These are phyloP conservation scores for Sordaria brevicollis DNA, from an alignment of 495 filamentous ascomycete species.

Conservation along the genomic window DNA sequence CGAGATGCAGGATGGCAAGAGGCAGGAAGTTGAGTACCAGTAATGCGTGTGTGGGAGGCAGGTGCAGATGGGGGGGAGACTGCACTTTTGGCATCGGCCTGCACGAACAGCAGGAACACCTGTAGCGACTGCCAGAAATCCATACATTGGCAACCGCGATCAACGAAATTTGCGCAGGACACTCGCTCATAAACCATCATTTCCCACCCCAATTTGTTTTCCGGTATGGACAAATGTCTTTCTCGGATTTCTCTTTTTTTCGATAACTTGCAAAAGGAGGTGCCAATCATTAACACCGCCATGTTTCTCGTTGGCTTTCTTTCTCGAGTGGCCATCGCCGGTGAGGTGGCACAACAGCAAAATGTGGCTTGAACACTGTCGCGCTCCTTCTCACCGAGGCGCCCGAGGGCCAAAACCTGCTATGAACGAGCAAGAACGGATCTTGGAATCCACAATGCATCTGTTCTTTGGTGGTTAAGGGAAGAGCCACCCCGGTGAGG, in stretches of 20 bases:
- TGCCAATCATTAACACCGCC: background rate
- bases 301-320: background rate
- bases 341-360: constrained; percentile 9
- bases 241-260: background rate
- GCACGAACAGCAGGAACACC: background rate
- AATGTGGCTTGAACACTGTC: constrained; percentile 5
- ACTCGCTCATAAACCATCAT: background rate
- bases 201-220: background rate
- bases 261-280: background rate
- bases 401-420: background rate
- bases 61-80: background rate
- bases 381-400: background rate
- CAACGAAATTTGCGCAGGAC: background rate
- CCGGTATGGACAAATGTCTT: background rate
- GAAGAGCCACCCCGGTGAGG: background rate
- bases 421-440: background rate
- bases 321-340: background rate
- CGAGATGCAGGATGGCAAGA: background rate
- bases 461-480: background rate
- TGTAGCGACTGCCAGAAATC: too few relatives aligned
- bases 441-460: background rate
- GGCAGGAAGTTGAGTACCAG: background rate
- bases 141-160: background rate
- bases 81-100: background rate
- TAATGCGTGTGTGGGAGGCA: background rate